Evolutionary conservation across 495 filamentous ascomycete species (phyloP).

Genomic region (Xylaria sp.): DNA sequence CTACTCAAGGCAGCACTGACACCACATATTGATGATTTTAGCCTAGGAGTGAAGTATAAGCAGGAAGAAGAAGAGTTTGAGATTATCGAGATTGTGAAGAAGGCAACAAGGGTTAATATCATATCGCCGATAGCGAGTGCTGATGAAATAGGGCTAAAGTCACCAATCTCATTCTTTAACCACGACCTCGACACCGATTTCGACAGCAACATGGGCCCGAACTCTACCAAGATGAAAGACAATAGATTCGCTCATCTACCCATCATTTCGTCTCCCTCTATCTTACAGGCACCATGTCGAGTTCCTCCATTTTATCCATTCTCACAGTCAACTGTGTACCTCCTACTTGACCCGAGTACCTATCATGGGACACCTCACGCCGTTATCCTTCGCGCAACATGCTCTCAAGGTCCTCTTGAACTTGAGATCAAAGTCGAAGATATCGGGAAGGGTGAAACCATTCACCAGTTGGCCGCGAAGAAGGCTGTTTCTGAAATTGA

Average conservation of each 20-base stretch:
- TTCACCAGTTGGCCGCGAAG: slow-evolving; percentile 73
- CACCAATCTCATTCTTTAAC: slow-evolving; percentile 63
- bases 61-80: slow-evolving; percentile 61
- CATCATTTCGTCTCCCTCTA: slow-evolving; percentile 54
- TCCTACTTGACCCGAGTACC: slow-evolving; percentile 62
- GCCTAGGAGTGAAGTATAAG: slow-evolving; percentile 65
- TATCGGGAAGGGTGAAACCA: slow-evolving; percentile 60
- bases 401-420: slow-evolving; percentile 60
- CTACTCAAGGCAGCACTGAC: slow-evolving; percentile 74
- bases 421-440: slow-evolving; percentile 55
- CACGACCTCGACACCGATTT: slow-evolving; percentile 48
- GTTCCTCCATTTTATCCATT: slow-evolving; percentile 68
- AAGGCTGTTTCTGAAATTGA: slow-evolving; percentile 73
- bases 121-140: background rate
- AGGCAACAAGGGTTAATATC: slow-evolving; percentile 46
- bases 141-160: slow-evolving; percentile 1
- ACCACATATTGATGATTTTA: slow-evolving; percentile 66
- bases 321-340: slow-evolving; percentile 70
- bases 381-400: slow-evolving; percentile 63
- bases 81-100: slow-evolving; percentile 60
- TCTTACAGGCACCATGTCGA: slow-evolving; percentile 66
- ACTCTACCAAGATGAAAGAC: slow-evolving; percentile 29
- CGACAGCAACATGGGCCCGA: slow-evolving; percentile 40
- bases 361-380: slow-evolving; percentile 56
- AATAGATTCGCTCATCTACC: slow-evolving; percentile 58